These are phyloP conservation scores for Phytopythium aichiense DNA, from an alignment of 352 stramenopile genomes.

Conservation along the genomic window DNA sequence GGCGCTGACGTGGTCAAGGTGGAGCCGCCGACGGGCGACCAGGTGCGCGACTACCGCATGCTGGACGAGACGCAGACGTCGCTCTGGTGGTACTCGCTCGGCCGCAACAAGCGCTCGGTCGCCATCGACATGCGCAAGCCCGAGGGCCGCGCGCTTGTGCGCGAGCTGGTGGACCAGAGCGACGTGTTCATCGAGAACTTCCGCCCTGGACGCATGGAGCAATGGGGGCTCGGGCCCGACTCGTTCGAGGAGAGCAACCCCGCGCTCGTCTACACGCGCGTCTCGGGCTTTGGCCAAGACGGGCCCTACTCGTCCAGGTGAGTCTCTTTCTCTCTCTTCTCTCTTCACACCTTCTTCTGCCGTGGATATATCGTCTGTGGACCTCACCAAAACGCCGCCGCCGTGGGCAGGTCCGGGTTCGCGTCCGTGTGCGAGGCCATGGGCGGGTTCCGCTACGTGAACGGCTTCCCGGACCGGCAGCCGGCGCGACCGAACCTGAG, in stretches of 20 bases:
- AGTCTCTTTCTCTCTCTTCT: background rate
- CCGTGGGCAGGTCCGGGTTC: constrained; percentile 52
- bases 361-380: background rate
- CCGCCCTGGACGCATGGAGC: constrained; percentile 82
- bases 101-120: constrained; percentile 85
- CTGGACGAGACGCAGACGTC: constrained; percentile 73
- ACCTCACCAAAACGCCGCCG: background rate
- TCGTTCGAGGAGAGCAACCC: constrained; percentile 71
- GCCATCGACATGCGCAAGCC: constrained; percentile 77
- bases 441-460: constrained; percentile 84
- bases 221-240: constrained; percentile 78
- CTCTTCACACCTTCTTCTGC: background rate
- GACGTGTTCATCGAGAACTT: constrained; percentile 91
- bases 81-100: constrained; percentile 88
- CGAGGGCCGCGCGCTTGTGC: constrained; percentile 55
- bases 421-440: constrained; percentile 86
- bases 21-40: constrained; percentile 79
- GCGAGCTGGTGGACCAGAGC: constrained; percentile 65
- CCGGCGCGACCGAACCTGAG: constrained; percentile 80
- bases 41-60: constrained; percentile 76
- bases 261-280: constrained; percentile 77
- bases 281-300: constrained; percentile 82
- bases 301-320: constrained; percentile 71
- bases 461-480: constrained; percentile 77
- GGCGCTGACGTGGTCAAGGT: constrained; percentile 90